Conservation (phyloP, 345 rosid species). For the Lenwebbia sp. region DNA sequence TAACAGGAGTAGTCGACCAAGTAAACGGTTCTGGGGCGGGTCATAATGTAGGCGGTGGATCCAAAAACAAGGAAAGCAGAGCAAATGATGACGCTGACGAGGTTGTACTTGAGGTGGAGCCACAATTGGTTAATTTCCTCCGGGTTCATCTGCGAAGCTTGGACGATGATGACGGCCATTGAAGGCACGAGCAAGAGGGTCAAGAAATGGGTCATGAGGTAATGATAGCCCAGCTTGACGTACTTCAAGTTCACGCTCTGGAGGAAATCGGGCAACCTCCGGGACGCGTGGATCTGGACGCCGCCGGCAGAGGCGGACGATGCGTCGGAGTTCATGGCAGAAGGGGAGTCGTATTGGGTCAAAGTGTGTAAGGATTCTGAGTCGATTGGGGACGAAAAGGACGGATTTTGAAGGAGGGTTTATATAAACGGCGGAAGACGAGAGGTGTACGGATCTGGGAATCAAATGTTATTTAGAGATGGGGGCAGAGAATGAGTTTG, state of each 20-base stretch:
- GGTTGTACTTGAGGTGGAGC: constrained; percentile 85
- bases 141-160: constrained; percentile 51
- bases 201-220: constrained; percentile 51
- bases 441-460: neutral
- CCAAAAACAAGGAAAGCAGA: constrained; percentile 53
- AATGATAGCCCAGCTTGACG: constrained; percentile 86
- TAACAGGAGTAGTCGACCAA: constrained; percentile 70
- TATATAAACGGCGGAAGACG: neutral
- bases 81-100: constrained; percentile 53
- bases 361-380: neutral
- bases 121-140: constrained; percentile 57
- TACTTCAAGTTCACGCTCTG: constrained; percentile 83
- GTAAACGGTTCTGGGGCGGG: constrained; percentile 71
- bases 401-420: neutral
- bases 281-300: constrained; percentile 51
- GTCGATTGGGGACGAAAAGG: neutral
- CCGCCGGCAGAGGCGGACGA: constrained; percentile 24
- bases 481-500: neutral
- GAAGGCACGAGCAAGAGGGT: constrained; percentile 67
- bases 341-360: neutral
- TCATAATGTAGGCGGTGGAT: constrained; percentile 72
- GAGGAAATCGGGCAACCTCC: constrained; percentile 72
- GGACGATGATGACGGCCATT: constrained; percentile 40
- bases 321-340: constrained; percentile 23
- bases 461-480: neutral